Conservation (phyloP, 116 monocot genomes). For the Zostera marina region DNA sequence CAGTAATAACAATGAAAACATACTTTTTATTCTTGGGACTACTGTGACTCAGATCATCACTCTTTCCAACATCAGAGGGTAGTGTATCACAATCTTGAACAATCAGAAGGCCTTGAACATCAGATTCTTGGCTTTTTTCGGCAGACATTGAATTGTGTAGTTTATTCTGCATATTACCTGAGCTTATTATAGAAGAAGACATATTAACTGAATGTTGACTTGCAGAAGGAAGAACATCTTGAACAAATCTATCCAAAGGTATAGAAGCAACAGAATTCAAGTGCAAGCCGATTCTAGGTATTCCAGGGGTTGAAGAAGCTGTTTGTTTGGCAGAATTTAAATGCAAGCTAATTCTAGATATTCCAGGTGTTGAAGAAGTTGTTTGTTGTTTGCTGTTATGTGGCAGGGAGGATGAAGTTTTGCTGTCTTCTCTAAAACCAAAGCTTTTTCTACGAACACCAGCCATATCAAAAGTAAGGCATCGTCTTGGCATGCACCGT, state of each 20-base stretch:
- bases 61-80: not conserved
- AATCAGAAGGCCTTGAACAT: conserved; percentile 14
- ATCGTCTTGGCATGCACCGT: conserved; percentile 63
- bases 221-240: conserved; percentile 25
- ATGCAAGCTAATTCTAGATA: conserved; percentile 79
- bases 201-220: conserved; percentile 14
- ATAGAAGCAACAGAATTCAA: conserved; percentile 68
- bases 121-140: conserved; percentile 15
- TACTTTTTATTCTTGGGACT: conserved; percentile 77
- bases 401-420: conserved; percentile 15
- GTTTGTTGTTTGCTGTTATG: conserved; percentile 15
- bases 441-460: conserved; percentile 19
- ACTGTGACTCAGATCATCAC: conserved; percentile 8
- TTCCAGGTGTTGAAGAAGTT: conserved; percentile 16
- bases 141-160: conserved; percentile 9
- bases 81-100: not conserved
- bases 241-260: conserved; percentile 25
- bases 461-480: conserved; percentile 67
- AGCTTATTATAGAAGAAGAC: conserved; percentile 6
- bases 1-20: not conserved
- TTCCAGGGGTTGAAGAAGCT: conserved; percentile 16
- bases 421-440: conserved; percentile 5
- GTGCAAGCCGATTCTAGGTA: conserved; percentile 80
- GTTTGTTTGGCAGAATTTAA: conserved; percentile 55
- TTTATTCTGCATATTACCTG: conserved; percentile 10